A percentile compares a stretch with the other conserved stretches of the same genome.
Conservation (phyloP, 2,329 filamentous ascomycete species). For the Fusarium dimerum region DNA sequence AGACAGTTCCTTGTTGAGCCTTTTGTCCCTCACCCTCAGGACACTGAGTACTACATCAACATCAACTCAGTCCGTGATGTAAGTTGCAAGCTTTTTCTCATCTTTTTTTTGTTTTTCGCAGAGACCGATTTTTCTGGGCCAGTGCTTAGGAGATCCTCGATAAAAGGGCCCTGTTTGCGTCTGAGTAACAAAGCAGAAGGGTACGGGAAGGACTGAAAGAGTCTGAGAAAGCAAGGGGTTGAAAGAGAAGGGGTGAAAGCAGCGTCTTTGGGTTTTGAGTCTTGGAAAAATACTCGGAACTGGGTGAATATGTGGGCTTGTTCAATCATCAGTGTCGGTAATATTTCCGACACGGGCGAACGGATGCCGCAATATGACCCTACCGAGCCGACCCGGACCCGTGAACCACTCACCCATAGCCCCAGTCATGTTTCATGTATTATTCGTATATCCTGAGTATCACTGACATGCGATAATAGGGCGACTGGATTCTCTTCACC, state of each 20-base stretch:
- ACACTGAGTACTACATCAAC: constrained; percentile 99
- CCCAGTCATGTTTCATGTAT: constrained; percentile 9
- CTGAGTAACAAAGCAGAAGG: background rate
- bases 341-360: constrained; percentile 37
- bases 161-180: no score
- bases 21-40: constrained; percentile 91
- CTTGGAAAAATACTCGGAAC: constrained; percentile 16
- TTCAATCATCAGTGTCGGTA: constrained; percentile 25
- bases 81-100: constrained; percentile 50
- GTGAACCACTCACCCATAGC: constrained; percentile 16
- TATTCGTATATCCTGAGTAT: constrained; percentile 5
- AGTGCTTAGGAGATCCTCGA: background rate
- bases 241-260: constrained; percentile 8
- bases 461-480: constrained; percentile 56
- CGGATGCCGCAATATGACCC: constrained; percentile 39
- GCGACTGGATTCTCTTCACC: constrained; percentile 99
- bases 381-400: constrained; percentile 18
- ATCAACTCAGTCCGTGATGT: constrained; percentile 99
- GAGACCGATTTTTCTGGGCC: background rate
- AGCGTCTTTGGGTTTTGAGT: constrained; percentile 13
- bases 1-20: constrained; percentile 98
- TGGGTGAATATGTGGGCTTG: constrained; percentile 27
- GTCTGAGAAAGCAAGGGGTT: constrained; percentile 2
- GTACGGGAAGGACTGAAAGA: background rate
- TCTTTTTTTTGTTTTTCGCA: constrained; percentile 16